phyloP scores from a whole-genome alignment of 2,329 filamentous ascomycete species.

The Scortechinia acanthostroma region DNA sequence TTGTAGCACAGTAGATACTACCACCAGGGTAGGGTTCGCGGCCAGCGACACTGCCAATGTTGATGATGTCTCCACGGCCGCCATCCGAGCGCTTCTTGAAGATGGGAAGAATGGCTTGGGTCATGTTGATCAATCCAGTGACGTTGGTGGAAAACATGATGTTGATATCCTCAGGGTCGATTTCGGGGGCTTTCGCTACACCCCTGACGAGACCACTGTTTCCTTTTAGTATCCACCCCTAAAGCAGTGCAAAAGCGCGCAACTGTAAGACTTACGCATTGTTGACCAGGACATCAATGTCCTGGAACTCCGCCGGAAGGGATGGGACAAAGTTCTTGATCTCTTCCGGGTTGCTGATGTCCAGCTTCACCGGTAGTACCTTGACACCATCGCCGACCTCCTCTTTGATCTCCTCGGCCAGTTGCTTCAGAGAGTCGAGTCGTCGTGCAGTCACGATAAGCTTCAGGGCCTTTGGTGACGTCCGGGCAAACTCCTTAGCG shows the following conservation, averaged over 20 bases:
- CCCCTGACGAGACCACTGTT: conserved; percentile 79
- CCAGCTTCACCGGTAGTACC: conserved; percentile 75
- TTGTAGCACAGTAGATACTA: conserved; percentile 87
- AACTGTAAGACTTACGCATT: conserved; percentile 67
- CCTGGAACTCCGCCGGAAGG: conserved; percentile 74
- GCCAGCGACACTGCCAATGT: conserved; percentile 82
- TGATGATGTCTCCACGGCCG: conserved; percentile 87
- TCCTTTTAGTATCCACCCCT: background rate
- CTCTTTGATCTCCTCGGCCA: conserved; percentile 69
- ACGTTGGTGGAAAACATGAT: conserved; percentile 91
- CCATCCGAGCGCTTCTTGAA: conserved; percentile 72
- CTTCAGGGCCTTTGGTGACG: conserved; percentile 71
- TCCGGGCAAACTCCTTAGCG: conserved; percentile 88
- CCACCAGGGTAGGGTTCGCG: conserved; percentile 79
- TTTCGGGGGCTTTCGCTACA: conserved; percentile 77
- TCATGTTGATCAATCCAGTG: conserved; percentile 91
- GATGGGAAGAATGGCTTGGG: conserved; percentile 78
- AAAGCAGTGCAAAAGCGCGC: background rate
- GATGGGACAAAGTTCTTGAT: conserved; percentile 65
- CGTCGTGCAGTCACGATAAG: conserved; percentile 85
- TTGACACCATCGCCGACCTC: conserved; percentile 76
- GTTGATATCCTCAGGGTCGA: conserved; percentile 74
- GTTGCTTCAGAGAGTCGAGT: conserved; percentile 67
- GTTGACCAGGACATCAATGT: conserved; percentile 86
- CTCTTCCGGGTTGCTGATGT: conserved; percentile 75